Percentiles rank a stretch among this genome's conserved stretches.
Evolutionary conservation across 129 eudicot genomes (phyloP).

Genomic region (Solidago caesia): DNA sequence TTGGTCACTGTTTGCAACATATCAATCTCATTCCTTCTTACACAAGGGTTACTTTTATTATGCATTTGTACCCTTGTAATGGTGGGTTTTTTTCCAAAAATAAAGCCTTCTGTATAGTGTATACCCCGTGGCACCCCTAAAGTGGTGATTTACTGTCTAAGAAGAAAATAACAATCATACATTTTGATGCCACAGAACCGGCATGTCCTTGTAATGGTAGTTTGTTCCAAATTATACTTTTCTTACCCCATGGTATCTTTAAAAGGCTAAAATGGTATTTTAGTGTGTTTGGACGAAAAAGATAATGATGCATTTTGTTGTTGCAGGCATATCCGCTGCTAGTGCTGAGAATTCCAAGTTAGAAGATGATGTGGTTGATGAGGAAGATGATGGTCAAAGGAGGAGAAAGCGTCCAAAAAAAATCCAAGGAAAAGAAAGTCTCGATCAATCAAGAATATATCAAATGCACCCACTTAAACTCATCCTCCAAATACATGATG

Average conservation of each 20-base stretch:
- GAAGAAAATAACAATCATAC: too few species aligned
- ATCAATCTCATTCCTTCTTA: conserved; percentile 12
- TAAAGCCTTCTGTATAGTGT: too few species aligned
- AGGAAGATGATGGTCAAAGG: conserved; percentile 97
- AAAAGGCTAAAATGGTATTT: not conserved
- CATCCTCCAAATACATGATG: conserved; percentile 67
- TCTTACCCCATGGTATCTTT: too few species aligned
- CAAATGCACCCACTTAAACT: conserved; percentile 86
- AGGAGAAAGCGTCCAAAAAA: conserved; percentile 90
- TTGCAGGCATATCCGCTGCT: conserved; percentile 51
- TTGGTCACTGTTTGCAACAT: conserved; percentile 32
- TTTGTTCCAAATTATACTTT: not conserved
- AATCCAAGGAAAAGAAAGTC: conserved; percentile 66
- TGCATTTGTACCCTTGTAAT: too few species aligned
- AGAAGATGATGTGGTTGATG: conserved; percentile 83
- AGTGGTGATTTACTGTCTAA: not conserved
- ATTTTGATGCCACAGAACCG: too few species aligned
- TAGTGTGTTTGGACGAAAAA: conserved; percentile 13
- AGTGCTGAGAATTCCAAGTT: conserved; percentile 58
- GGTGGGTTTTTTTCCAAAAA: too few species aligned
- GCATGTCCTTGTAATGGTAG: not conserved
- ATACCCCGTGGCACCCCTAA: not conserved
- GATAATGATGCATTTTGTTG: conserved; percentile 5
- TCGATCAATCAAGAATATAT: conserved; percentile 69
- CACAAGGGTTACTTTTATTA: not conserved